Evolutionary conservation across 2,329 filamentous ascomycete species (phyloP).

Genomic region (Passalora sequoiae): DNA sequence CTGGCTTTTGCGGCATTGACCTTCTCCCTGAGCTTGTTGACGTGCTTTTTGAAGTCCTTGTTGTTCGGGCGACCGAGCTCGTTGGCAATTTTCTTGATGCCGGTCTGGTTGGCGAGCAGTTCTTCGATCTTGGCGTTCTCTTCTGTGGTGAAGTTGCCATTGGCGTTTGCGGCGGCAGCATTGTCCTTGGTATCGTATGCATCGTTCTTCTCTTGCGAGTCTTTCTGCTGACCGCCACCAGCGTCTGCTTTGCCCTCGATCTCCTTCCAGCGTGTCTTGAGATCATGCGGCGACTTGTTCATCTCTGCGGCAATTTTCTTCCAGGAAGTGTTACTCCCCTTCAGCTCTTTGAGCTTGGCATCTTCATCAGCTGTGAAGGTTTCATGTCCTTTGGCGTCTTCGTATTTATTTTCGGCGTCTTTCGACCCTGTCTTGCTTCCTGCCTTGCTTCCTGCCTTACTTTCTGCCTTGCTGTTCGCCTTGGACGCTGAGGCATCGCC

Average conservation of each 20-base stretch:
- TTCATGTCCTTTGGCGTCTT: slow-evolving; percentile 8
- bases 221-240: neutral
- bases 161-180: slow-evolving; percentile 1
- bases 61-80: slow-evolving; percentile 29
- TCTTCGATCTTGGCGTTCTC: slow-evolving; percentile 39
- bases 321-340: slow-evolving; percentile 11
- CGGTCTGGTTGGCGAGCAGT: slow-evolving; percentile 31
- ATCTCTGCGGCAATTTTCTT: slow-evolving; percentile 14
- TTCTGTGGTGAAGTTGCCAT: slow-evolving; percentile 28
- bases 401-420: neutral
- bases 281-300: slow-evolving; percentile 6
- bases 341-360: slow-evolving; percentile 30
- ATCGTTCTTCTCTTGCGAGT: slow-evolving; percentile 4
- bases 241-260: slow-evolving; percentile 10
- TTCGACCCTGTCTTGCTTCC: neutral
- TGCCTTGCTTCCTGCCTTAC: neutral
- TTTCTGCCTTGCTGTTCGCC: slow-evolving; percentile 6
- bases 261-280: slow-evolving; percentile 13
- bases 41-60: slow-evolving; percentile 26
- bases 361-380: slow-evolving; percentile 38
- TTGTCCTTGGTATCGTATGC: too few relatives aligned
- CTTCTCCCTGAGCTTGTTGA: slow-evolving; percentile 33
- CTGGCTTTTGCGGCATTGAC: neutral
- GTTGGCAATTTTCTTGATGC: slow-evolving; percentile 32
- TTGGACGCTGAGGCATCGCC: slow-evolving; percentile 26